Base-by-base conservation (phyloP, 306 rosid species). In the Vigna unguiculata region DNA sequence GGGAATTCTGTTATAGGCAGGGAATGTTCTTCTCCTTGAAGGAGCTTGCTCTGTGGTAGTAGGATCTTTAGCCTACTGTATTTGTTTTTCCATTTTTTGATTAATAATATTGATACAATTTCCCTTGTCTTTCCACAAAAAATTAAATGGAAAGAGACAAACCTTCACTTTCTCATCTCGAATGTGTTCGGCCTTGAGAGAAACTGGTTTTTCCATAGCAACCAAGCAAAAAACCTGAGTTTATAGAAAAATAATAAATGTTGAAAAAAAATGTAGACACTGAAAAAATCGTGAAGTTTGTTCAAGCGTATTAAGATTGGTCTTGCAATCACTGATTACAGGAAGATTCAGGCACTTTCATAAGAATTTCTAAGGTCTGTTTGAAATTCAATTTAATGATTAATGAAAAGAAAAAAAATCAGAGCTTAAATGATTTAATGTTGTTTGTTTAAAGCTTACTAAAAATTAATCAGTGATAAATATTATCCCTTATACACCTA, bases 91-190 rank as follows among this genome's bases (percentile, higher is more conserved):
- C 40, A 0, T 0, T 34, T 34, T 7, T 34, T 34, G 40, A 34
- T 6, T 32, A 32, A 32, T 34, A 6, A 6, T 34, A 34, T 34
- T 34, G 2, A 6, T 34, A 34, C 6, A 0, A 7, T 6, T 6
- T 34, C 40, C 7, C 9, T 1, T 6, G 9, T 34, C 40, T 6
- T 40, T 75, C 45, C 51, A 28, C 13, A 17, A 14, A 28, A 62
- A 83, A 60, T 64, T 34, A 22, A 61, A 38, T 47, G 64, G 57
- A 47, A 69, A 76, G 79, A 70, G 55, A 67, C 86, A 21, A n/a
- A 95, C 99, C 97, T 95, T 95, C 72, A 95, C 97, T 95, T 95
- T 95, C 88, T 92, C 99, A 48, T 95, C 99, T 38, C 99, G 91
- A 71, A 95, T 91, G 72, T 95, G 85, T 90, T 95, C 99, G 12